phyloP scores from a whole-genome alignment of 2,329 filamentous ascomycete genomes.

The Penicillium sp. region DNA sequence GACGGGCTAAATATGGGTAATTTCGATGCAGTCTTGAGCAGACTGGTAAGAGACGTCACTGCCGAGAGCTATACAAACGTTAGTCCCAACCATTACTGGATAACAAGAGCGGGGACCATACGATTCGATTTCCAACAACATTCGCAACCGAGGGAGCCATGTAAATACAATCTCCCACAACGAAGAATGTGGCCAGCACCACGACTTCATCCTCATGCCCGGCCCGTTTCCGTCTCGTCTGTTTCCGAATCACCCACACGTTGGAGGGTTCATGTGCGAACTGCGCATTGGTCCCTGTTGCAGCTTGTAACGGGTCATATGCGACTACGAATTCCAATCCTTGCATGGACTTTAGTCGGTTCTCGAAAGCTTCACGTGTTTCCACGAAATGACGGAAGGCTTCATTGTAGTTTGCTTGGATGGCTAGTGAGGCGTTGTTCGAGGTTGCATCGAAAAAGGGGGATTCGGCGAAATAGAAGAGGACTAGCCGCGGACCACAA shows the following conservation, averaged over 20 bases:
- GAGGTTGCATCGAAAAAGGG: constrained; percentile 67
- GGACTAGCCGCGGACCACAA: constrained; percentile 44
- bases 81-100: background rate
- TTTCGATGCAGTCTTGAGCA: constrained; percentile 58
- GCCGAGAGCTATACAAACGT: constrained; percentile 54
- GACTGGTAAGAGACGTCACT: constrained; percentile 59
- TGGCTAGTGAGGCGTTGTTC: constrained; percentile 63
- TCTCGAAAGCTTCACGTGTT: constrained; percentile 63
- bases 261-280: constrained; percentile 53
- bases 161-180: constrained; percentile 64
- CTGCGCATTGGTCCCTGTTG: constrained; percentile 46
- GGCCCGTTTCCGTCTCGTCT: constrained; percentile 53
- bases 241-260: constrained; percentile 67
- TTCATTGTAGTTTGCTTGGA: constrained; percentile 57
- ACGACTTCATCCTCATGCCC: constrained; percentile 55
- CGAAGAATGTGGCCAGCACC: constrained; percentile 63
- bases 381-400: constrained; percentile 56
- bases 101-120: constrained; percentile 36
- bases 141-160: constrained; percentile 66
- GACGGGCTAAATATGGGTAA: constrained; percentile 64
- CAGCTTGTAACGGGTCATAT: constrained; percentile 59
- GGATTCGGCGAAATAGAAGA: constrained; percentile 66
- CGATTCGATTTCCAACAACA: constrained; percentile 60
- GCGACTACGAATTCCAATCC: constrained; percentile 66
- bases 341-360: constrained; percentile 56